Conservation (phyloP, 768 basidiomycete species). For the Chiua virens region DNA sequence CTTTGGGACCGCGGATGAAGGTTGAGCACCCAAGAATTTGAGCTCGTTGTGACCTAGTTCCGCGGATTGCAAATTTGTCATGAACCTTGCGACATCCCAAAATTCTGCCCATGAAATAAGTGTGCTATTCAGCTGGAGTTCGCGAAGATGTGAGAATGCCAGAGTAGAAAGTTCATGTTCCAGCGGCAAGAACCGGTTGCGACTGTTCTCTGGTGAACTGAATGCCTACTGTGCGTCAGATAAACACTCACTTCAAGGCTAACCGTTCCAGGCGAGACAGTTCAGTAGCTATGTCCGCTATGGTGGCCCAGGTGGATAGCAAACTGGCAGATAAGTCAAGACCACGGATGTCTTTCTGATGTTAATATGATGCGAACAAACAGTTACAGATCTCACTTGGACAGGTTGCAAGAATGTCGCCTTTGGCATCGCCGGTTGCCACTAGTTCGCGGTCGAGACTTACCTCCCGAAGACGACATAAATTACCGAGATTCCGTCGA, state of each 20-base stretch:
- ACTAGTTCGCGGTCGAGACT: constrained; percentile 76
- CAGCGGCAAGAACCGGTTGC: constrained; percentile 59
- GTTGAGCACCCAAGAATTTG: constrained; percentile 26
- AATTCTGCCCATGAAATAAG: constrained; percentile 73
- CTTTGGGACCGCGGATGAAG: constrained; percentile 18
- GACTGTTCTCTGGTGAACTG: constrained; percentile 42
- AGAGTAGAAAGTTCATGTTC: constrained; percentile 30
- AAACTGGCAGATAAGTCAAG: constrained; percentile 82
- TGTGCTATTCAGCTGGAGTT: constrained; percentile 75
- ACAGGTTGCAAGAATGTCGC: constrained; percentile 56
- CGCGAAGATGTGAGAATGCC: constrained; percentile 53
- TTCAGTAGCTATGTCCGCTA: constrained; percentile 62
- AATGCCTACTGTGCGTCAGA: constrained; percentile 13
- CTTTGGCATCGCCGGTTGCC: constrained; percentile 47
- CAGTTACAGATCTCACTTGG: constrained; percentile 53
- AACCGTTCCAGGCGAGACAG: constrained; percentile 64
- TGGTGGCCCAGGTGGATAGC: constrained; percentile 64
- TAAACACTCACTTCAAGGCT: constrained; percentile 71
- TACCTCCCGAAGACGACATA: constrained; percentile 71
- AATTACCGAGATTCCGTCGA: constrained; percentile 61
- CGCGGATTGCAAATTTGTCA: constrained; percentile 54
- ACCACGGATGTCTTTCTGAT: constrained; percentile 61
- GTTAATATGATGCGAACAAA: constrained; percentile 13
- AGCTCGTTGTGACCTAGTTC: constrained; percentile 76
- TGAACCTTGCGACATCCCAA: constrained; percentile 43